A percentile compares a stretch with the other conserved stretches of the same genome.
phyloP scores from a whole-genome alignment of 2,329 filamentous ascomycete species.

The Stemphylium lycopersici region DNA sequence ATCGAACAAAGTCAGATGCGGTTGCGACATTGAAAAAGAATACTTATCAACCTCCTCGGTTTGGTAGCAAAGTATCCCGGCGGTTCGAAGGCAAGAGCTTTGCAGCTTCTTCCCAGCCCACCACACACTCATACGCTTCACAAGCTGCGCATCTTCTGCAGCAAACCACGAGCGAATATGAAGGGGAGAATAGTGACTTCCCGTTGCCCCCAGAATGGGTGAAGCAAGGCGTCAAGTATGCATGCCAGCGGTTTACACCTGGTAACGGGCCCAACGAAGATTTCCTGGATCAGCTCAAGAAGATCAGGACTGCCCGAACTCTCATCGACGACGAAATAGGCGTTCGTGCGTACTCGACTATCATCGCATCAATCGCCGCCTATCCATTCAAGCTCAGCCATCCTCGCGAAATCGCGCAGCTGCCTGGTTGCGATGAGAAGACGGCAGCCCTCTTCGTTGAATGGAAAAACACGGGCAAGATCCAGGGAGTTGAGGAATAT shows the following conservation, averaged over 20 bases:
- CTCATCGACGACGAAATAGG: conserved; percentile 79
- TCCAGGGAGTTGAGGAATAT: conserved; percentile 69
- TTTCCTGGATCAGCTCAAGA: conserved; percentile 77
- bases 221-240: conserved; percentile 68
- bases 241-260: conserved; percentile 80
- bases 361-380: conserved; percentile 81
- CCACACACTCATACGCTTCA: conserved; percentile 16
- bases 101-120: conserved; percentile 27
- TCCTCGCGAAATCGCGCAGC: conserved; percentile 50
- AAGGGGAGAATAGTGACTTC: conserved; percentile 60
- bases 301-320: conserved; percentile 73
- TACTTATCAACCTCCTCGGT: conserved; percentile 19
- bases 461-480: conserved; percentile 67
- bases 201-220: conserved; percentile 75
- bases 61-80: conserved; percentile 29
- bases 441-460: conserved; percentile 79
- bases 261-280: conserved; percentile 71
- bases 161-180: conserved; percentile 79
- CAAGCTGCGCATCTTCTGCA: conserved; percentile 59
- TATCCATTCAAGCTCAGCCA: conserved; percentile 69
- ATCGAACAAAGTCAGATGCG: conserved; percentile 60
- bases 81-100: conserved; percentile 44
- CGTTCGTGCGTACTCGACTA: conserved; percentile 83
- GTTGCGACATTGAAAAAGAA: conserved; percentile 21
- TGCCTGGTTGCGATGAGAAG: conserved; percentile 84